Base-by-base conservation (phyloP, 2,329 filamentous ascomycete genomes). In the Hypocreales sp. region DNA sequence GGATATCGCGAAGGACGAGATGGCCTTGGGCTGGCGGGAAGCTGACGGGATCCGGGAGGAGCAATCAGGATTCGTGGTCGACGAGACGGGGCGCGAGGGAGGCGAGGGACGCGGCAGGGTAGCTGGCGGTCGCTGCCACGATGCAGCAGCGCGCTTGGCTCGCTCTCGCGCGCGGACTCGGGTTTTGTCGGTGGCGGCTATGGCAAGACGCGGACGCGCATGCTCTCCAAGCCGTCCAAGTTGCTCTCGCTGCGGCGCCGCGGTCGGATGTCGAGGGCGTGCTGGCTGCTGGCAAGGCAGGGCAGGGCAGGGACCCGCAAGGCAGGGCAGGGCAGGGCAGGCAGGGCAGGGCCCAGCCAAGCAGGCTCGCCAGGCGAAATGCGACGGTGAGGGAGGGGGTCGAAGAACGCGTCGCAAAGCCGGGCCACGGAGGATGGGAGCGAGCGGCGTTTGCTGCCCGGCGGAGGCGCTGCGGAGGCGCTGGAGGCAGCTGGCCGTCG, bases 401-500 rank as follows among this genome's bases (percentile, higher is more conserved):
- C 7, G 15, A 22, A 16, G 20, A 7, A 14, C 15, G 5, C 5
- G 21, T 28, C 16, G 26, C 22, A 16, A 15, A n/a, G 21, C 16
- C 26, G n/a, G 16, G 15, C n/a, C n/a, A n/a, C n/a, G 26, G 13
- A 23, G 24, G 27, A 32, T 19, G 31, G 13, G 10, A 12, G 26
- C 19, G 12, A 28, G 26, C 21, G 7, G 22, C 21, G 21, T 13
- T 19, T 20, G 26, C n/a, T 20, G 13, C 26, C 26, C 12, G 21
- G 26, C 26, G n/a, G n/a, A 15, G 17, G 21, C 15, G 21, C 4
- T 20, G 27, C 31, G 34, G 8, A 8, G 22, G 35, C 31, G 36
- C n/a, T n/a, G 38, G 37, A 30, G 27, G 30, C n/a, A 15, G 29
- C 13, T 8, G 22, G 24, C 20, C 28, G 20, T 31, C 19, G 31